A percentile compares a stretch with the other conserved stretches of the same genome.
These are phyloP conservation scores for Alternaria viburni DNA, from an alignment of 2,329 filamentous ascomycete genomes.

Conservation along the genomic window DNA sequence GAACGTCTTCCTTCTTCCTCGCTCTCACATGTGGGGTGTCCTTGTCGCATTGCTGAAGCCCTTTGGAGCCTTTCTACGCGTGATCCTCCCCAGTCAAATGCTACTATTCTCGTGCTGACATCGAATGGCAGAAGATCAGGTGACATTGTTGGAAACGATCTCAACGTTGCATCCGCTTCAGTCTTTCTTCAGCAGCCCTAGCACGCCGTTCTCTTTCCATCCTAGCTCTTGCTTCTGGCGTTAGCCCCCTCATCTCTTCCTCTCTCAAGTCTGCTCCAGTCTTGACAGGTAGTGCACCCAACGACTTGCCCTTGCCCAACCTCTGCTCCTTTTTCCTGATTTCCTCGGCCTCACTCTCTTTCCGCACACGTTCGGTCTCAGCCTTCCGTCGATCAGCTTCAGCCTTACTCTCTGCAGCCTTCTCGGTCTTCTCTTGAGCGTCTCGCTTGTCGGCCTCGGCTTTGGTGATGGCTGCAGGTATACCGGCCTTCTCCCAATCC, in stretches of 20 bases:
- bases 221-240: constrained; percentile 82
- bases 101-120: background rate
- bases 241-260: constrained; percentile 83
- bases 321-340: constrained; percentile 59
- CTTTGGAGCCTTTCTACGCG: background rate
- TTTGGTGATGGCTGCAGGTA: constrained; percentile 74
- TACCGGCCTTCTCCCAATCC: constrained; percentile 77
- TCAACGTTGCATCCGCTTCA: constrained; percentile 59
- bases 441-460: constrained; percentile 73
- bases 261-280: constrained; percentile 81
- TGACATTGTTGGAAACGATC: background rate
- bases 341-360: constrained; percentile 58
- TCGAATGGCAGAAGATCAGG: background rate
- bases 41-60: background rate
- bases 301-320: constrained; percentile 56
- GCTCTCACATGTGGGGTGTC: background rate
- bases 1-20: background rate
- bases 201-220: constrained; percentile 89
- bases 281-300: constrained; percentile 67
- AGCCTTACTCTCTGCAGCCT: constrained; percentile 68
- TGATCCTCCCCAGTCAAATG: background rate
- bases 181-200: constrained; percentile 86
- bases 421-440: constrained; percentile 72
- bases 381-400: constrained; percentile 69
- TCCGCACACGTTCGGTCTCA: constrained; percentile 75